Conservation (phyloP, 148 eudicot genomes). For the Polygonum aviculare region DNA sequence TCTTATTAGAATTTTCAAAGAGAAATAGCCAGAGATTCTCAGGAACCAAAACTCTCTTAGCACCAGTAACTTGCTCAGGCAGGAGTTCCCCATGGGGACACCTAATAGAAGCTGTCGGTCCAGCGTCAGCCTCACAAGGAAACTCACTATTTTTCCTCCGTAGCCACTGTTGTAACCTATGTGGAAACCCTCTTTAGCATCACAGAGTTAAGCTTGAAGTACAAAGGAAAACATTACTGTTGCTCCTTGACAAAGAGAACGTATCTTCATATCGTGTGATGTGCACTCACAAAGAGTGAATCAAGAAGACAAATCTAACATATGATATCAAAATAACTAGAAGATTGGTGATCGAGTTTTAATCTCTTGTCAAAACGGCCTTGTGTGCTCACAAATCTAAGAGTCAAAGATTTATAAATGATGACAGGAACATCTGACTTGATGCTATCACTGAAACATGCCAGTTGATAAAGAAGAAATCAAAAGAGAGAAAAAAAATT, state of each 20-base stretch:
- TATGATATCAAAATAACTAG: neutral
- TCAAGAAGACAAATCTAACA: neutral
- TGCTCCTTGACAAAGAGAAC: neutral
- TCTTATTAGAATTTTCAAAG: constrained; percentile 47
- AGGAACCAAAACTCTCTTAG: constrained; percentile 78
- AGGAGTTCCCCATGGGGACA: constrained; percentile 85
- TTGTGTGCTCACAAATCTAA: neutral
- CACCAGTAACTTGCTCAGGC: constrained; percentile 84
- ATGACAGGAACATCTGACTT: neutral
- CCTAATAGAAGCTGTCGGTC: constrained; percentile 85
- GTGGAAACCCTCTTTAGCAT: constrained; percentile 8
- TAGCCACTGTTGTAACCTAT: constrained; percentile 90
- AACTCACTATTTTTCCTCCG: constrained; percentile 62
- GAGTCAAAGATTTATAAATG: neutral
- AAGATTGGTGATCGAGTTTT: neutral
- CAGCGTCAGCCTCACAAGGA: constrained; percentile 87
- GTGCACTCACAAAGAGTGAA: neutral
- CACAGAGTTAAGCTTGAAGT: neutral
- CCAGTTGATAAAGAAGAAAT: neutral
- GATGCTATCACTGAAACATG: neutral
- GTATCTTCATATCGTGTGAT: neutral
- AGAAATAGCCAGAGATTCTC: constrained; percentile 81
- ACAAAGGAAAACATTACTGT: neutral
- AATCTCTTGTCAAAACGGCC: neutral
- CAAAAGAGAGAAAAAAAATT: neutral